Evolutionary conservation across 2,329 filamentous ascomycete genomes (phyloP).

Genomic region (Aspergillus quadricinctus): DNA sequence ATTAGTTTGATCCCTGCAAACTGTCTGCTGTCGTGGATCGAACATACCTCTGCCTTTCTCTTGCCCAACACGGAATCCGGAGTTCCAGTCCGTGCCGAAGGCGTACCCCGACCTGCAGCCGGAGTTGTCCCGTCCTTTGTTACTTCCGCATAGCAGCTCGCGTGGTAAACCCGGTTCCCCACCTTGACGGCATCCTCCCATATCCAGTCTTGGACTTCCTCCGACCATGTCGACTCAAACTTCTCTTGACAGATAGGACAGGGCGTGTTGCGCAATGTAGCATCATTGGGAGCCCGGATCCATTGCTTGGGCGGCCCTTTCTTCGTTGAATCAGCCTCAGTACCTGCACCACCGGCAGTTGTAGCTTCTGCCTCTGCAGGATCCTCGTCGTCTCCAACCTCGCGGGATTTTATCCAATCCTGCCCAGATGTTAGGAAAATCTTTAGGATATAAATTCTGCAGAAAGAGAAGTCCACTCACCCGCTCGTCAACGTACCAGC

Average conservation of each 20-base stretch:
- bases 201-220: constrained; percentile 92
- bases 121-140: constrained; percentile 56
- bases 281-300: constrained; percentile 78
- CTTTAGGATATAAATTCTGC: neutral
- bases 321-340: constrained; percentile 41
- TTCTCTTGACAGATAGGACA: constrained; percentile 96
- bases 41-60: constrained; percentile 64
- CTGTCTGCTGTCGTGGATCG: neutral
- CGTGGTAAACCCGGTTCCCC: constrained; percentile 78
- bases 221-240: constrained; percentile 87
- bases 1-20: constrained; percentile 6
- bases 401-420: constrained; percentile 87
- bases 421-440: constrained; percentile 29
- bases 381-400: constrained; percentile 65
- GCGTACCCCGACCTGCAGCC: constrained; percentile 23
- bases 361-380: constrained; percentile 38
- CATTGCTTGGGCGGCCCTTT: constrained; percentile 63
- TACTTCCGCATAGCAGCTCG: constrained; percentile 81
- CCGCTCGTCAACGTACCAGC: constrained; percentile 89
- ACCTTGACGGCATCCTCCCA: constrained; percentile 86
- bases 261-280: constrained; percentile 66
- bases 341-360: constrained; percentile 37
- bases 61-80: constrained; percentile 68
- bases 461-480: constrained; percentile 46
- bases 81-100: constrained; percentile 45